Percentiles rank a stretch among this genome's conserved stretches.
These are phyloP conservation scores for Psidium friedrichsthalianum DNA, from an alignment of 345 rosid genomes.

Conservation along the genomic window DNA sequence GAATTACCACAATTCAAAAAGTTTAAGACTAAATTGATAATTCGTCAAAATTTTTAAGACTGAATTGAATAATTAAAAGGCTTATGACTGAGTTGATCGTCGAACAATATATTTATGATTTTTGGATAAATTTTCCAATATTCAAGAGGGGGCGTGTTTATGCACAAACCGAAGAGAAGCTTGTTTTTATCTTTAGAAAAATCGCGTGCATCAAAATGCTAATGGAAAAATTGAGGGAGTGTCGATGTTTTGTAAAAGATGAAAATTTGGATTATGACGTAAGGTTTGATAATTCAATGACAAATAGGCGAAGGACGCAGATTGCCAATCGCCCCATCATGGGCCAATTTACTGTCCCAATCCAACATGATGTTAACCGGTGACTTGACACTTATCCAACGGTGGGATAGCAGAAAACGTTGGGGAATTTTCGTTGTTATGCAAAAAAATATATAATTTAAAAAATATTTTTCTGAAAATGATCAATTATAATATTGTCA, in stretches of 20 bases:
- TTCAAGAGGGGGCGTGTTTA: too few relatives aligned
- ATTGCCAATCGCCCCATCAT: not conserved
- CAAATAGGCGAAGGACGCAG: not conserved
- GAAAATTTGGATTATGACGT: not conserved
- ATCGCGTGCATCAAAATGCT: not conserved
- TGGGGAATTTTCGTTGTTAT: too few relatives aligned
- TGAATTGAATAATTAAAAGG: too few relatives aligned
- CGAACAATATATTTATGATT: too few relatives aligned
- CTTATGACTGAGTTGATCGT: too few relatives aligned
- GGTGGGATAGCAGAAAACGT: not conserved
- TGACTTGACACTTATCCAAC: not conserved
- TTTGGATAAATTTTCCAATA: too few relatives aligned
- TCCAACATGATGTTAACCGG: not conserved
- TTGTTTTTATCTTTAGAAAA: not conserved
- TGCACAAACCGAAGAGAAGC: not conserved
- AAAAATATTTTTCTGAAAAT: too few relatives aligned
- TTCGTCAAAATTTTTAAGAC: too few relatives aligned
- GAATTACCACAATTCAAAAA: too few relatives aligned
- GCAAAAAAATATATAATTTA: too few relatives aligned
- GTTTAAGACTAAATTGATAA: too few relatives aligned
- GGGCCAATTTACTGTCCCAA: not conserved
- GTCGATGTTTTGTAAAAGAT: not conserved
- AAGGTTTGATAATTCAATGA: not conserved
- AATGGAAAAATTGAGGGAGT: not conserved
- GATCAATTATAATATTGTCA: too few relatives aligned